Evolutionary conservation across 2,329 filamentous ascomycete species (phyloP), one percentile per base, ranked within the genome.

Genomic region (Pseudocercospora fijiensis): DNA sequence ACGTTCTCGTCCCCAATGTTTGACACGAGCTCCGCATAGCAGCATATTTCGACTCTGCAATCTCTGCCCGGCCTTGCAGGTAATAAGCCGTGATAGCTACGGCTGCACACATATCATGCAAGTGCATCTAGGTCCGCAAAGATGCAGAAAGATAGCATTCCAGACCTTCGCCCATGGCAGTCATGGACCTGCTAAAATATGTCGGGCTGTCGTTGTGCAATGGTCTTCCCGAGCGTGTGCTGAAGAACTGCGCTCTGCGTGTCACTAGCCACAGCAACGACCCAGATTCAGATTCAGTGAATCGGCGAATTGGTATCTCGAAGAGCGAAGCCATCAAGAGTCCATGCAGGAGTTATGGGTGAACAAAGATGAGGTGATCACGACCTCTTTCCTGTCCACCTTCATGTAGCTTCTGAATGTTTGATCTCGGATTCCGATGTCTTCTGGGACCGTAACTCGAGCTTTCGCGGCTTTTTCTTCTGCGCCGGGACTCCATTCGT

Each of bases 401-500:
- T 16, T 49, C 45, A 49, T 2, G 45, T 49, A 9, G 45, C 45
- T 22, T 49, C 18, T 18, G 45, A 24, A 24, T n/a, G 13, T 9
- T 20, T 26, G 24, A 10, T 11, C 20, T 53, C 16, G 24, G 27
- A 1, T n/a, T 56, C 53, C n/a, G 53, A 27, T 3, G 27, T 10
- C 22, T 26, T 37, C 28, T 60, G 51, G 8, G 62, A 61, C 28
- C 63, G 45, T 28, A 61, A 59, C 53, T 70, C 65, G 16, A 70
- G 52, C 58, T 70, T 70, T n/a, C 68, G 61, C 16, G 68, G 68
- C 55, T 68, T 67, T 58, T 61, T 67, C 45, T 53, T 63, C 30
- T 49, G 13, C 24, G 10, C 28, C 51, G 58, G 2, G 57, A 47
- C 22, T 33, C 11, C 18, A 13, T 51, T 11, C 20, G 16, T 24